A percentile compares a stretch with the other conserved stretches of the same genome.
Conservation (phyloP, 495 filamentous ascomycete genomes). For the Penicillium mononematosum region DNA sequence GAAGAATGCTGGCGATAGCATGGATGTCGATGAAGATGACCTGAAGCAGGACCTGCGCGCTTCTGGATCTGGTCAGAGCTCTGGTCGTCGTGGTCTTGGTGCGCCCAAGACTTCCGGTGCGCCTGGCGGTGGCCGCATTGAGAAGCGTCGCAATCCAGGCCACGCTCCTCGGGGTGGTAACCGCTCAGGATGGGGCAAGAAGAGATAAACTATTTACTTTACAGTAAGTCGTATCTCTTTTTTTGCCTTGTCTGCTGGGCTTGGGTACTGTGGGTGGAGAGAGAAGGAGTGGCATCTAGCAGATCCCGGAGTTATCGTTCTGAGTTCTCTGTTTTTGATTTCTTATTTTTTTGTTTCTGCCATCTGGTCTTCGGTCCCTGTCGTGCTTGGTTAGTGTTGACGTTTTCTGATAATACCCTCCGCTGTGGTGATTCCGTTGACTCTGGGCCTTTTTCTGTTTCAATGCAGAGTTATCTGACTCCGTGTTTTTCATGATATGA, state of each 20-base stretch:
- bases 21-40: conserved; percentile 64
- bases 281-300: conserved; percentile 10
- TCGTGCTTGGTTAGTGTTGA: conserved; percentile 13
- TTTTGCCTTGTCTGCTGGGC: neutral
- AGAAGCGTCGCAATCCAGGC: conserved; percentile 37
- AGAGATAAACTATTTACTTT: conserved; percentile 7
- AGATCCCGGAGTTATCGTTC: conserved; percentile 13
- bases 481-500: conserved; percentile 10
- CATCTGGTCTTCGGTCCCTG: conserved; percentile 15
- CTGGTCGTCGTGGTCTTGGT: conserved; percentile 47
- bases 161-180: conserved; percentile 10
- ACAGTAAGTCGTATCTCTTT: neutral
- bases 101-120: conserved; percentile 45
- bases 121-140: conserved; percentile 36
- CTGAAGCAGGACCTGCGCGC: conserved; percentile 29
- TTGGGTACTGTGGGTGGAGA: neutral
- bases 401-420: conserved; percentile 15
- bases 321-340: neutral
- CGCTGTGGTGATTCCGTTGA: conserved; percentile 16
- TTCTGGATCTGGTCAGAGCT: conserved; percentile 19
- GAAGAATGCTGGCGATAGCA: conserved; percentile 58
- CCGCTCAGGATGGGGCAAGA: conserved; percentile 15
- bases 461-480: conserved; percentile 10
- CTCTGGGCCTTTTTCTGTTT: conserved; percentile 5
- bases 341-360: conserved; percentile 3